Percentiles rank a stretch among this genome's conserved stretches.
Conservation (phyloP, 768 basidiomycete species). For the Leccinum disarticulatum region DNA sequence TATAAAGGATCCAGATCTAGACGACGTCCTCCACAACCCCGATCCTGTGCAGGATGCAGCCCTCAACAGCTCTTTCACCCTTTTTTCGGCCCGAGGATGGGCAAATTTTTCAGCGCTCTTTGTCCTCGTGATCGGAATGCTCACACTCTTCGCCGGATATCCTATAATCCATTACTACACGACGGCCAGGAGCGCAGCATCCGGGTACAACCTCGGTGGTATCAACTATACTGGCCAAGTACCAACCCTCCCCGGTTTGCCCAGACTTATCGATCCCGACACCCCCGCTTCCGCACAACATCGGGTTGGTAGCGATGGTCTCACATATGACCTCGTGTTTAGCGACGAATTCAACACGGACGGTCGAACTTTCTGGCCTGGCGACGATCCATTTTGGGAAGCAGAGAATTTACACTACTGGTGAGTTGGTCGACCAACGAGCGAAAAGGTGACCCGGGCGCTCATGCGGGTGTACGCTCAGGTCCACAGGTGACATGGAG, state of each 20-base stretch:
- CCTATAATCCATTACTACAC: slow-evolving; percentile 70
- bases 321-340: slow-evolving; percentile 80
- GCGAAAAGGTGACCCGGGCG: not conserved
- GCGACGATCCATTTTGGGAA: slow-evolving; percentile 85
- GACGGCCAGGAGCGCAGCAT: slow-evolving; percentile 24
- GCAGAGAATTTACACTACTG: slow-evolving; percentile 87
- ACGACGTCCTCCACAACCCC: slow-evolving; percentile 89
- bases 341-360: slow-evolving; percentile 82
- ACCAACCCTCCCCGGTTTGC: slow-evolving; percentile 67
- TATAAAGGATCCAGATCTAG: slow-evolving; percentile 76
- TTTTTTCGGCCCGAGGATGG: slow-evolving; percentile 85
- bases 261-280: slow-evolving; percentile 69
- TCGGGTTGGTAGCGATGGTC: slow-evolving; percentile 71
- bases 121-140: slow-evolving; percentile 62
- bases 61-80: slow-evolving; percentile 57
- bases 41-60: slow-evolving; percentile 71
- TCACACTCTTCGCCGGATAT: slow-evolving; percentile 85
- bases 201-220: slow-evolving; percentile 79
- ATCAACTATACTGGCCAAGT: slow-evolving; percentile 89
- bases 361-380: slow-evolving; percentile 74
- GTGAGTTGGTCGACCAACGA: slow-evolving; percentile 29
- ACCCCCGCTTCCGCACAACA: slow-evolving; percentile 62
- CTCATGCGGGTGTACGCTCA: slow-evolving; percentile 19
- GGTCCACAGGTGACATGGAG: slow-evolving; percentile 74
- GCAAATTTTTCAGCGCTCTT: slow-evolving; percentile 73